A percentile compares a stretch with the other conserved stretches of the same genome.
Evolutionary conservation across 768 basidiomycete genomes (phyloP).

Genomic region (Dictyophora rubrovolvata): DNA sequence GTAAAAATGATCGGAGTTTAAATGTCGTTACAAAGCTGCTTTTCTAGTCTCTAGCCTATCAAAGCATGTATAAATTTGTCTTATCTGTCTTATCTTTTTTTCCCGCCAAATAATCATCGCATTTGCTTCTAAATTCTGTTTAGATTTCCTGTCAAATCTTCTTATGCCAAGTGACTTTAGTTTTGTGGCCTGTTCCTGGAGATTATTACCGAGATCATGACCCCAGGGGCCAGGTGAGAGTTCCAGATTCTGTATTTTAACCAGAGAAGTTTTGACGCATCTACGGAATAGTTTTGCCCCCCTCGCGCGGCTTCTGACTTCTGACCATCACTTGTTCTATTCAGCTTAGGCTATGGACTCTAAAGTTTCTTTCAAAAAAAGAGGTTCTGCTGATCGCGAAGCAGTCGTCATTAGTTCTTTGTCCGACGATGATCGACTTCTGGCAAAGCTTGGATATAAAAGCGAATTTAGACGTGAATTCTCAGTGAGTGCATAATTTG

Average conservation of each 20-base stretch:
- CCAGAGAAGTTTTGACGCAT: background rate
- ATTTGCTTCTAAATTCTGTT: too few species aligned
- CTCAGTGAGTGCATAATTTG: slow-evolving; percentile 33
- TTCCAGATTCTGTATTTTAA: background rate
- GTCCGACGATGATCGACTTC: slow-evolving; percentile 42
- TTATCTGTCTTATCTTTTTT: background rate
- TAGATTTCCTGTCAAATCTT: too few species aligned
- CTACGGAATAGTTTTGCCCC: background rate
- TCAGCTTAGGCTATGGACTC: background rate
- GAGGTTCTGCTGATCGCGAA: background rate
- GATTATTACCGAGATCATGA: background rate
- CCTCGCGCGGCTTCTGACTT: background rate
- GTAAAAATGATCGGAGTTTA: background rate
- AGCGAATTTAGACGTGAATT: slow-evolving; percentile 68
- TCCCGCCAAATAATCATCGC: background rate
- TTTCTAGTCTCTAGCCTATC: background rate
- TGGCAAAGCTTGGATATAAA: slow-evolving; percentile 62
- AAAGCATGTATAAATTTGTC: background rate
- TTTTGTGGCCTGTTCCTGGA: background rate
- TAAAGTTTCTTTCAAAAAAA: background rate
- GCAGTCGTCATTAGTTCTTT: slow-evolving; percentile 11
- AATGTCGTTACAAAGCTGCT: background rate
- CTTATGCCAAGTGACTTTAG: background rate
- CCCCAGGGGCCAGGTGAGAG: too few species aligned
- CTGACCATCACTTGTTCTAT: background rate